Conservation (phyloP, 2,329 filamentous ascomycete species). For the Aspergillus cejpii region DNA sequence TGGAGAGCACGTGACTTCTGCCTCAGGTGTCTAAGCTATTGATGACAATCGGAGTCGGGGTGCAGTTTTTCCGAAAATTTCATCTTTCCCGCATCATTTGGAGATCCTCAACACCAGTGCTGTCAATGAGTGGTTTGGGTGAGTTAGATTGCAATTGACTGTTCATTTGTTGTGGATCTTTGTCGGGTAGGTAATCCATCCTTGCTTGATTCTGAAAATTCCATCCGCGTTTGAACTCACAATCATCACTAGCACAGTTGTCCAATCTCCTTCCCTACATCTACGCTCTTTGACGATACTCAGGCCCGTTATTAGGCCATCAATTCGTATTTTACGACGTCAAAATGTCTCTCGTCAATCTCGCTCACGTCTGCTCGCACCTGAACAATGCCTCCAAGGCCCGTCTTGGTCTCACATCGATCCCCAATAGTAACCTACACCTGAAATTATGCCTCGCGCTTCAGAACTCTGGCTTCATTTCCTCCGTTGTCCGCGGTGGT, state of each 20-base stretch:
- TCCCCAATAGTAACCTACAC: constrained; percentile 74
- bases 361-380: constrained; percentile 79
- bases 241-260: not conserved
- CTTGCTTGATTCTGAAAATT: not conserved
- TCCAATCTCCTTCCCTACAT: constrained; percentile 1
- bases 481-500: constrained; percentile 68
- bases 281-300: not conserved
- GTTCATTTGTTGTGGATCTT: not conserved
- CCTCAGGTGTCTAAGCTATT: constrained; percentile 2
- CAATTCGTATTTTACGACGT: constrained; percentile 7
- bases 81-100: constrained; percentile 20
- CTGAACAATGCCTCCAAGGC: constrained; percentile 81
- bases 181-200: not conserved
- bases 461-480: constrained; percentile 75
- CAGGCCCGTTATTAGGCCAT: constrained; percentile 19
- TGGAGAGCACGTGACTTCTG: constrained; percentile 1
- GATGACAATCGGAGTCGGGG: constrained; percentile 6
- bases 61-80: constrained; percentile 36
- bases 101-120: not conserved
- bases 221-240: not conserved
- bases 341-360: constrained; percentile 65
- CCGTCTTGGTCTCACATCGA: constrained; percentile 75
- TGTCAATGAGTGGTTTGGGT: not conserved
- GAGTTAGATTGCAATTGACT: not conserved
- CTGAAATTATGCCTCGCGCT: constrained; percentile 67